phyloP scores from a whole-genome alignment of 2,329 filamentous ascomycete genomes.

The Talaromyces funiculosus region DNA sequence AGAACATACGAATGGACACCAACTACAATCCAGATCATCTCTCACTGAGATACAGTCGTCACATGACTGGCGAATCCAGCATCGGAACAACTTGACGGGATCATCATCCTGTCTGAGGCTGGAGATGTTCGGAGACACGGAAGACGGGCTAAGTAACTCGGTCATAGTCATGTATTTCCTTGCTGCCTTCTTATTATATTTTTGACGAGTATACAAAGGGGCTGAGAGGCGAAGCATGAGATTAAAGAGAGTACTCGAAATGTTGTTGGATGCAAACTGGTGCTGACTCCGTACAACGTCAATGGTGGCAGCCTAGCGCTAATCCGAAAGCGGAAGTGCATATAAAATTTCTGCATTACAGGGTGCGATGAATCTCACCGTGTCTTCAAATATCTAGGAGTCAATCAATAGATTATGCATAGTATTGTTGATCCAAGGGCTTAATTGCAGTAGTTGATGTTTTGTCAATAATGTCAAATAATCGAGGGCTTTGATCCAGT shows the following conservation, averaged over 20 bases:
- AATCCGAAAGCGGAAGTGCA: neutral
- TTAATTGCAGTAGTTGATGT: no score
- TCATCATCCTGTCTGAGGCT: constrained; percentile 8
- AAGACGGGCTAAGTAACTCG: neutral
- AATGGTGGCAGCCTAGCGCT: neutral
- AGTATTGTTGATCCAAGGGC: no score
- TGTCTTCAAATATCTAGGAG: neutral
- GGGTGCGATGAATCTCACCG: neutral
- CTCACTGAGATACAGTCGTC: constrained; percentile 26
- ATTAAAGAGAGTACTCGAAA: neutral
- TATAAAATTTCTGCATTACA: neutral
- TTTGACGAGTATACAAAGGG: neutral
- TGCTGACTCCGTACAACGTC: neutral
- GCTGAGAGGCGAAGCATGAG: no score
- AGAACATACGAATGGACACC: constrained; percentile 33
- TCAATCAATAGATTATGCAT: no score
- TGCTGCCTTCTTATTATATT: neutral
- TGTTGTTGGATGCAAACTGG: neutral
- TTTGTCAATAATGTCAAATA: neutral
- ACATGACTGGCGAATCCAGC: constrained; percentile 35
- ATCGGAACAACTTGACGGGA: constrained; percentile 18
- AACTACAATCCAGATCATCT: constrained; percentile 28
- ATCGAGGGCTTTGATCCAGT: neutral
- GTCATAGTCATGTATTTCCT: neutral
- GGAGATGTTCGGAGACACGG: neutral